Conservation (phyloP, 345 rosid genomes). For the Citrus hindsii region DNA sequence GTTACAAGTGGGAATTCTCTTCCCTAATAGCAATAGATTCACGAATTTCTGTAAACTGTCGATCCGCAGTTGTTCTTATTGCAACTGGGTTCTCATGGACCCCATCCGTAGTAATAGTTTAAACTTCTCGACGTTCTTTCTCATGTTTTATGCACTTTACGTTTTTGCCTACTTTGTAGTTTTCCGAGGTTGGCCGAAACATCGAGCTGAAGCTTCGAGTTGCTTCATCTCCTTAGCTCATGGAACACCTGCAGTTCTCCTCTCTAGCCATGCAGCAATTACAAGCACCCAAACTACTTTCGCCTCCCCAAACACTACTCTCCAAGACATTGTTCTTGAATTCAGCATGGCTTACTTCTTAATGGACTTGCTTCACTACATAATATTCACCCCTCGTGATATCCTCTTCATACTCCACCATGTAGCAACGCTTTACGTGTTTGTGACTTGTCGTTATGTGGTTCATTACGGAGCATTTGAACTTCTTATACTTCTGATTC, state of each 20-base stretch:
- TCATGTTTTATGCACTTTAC: constrained; percentile 41
- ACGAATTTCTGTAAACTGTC: not conserved
- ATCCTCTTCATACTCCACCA: constrained; percentile 83
- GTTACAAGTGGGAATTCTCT: not conserved
- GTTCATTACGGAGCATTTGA: constrained; percentile 60
- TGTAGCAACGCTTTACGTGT: constrained; percentile 68
- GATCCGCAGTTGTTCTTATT: no score
- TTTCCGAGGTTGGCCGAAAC: constrained; percentile 59
- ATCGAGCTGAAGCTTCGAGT: constrained; percentile 66
- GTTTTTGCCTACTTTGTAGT: constrained; percentile 43
- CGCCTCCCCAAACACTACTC: constrained; percentile 50
- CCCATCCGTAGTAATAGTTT: constrained; percentile 9
- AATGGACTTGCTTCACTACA: constrained; percentile 67
- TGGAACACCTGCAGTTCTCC: constrained; percentile 70
- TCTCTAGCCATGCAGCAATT: constrained; percentile 42
- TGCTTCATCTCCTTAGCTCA: constrained; percentile 69
- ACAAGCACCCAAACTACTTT: constrained; percentile 21
- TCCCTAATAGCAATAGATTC: not conserved
- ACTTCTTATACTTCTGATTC: constrained; percentile 51
- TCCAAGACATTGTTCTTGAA: constrained; percentile 59
- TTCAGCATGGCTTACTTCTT: constrained; percentile 78
- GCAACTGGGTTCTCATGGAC: constrained; percentile 25
- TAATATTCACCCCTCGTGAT: constrained; percentile 57
- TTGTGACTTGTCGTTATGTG: constrained; percentile 57
- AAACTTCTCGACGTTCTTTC: constrained; percentile 32